phyloP scores from a whole-genome alignment of 2,329 filamentous ascomycete species.

The Chrysoporthe cubensis region DNA sequence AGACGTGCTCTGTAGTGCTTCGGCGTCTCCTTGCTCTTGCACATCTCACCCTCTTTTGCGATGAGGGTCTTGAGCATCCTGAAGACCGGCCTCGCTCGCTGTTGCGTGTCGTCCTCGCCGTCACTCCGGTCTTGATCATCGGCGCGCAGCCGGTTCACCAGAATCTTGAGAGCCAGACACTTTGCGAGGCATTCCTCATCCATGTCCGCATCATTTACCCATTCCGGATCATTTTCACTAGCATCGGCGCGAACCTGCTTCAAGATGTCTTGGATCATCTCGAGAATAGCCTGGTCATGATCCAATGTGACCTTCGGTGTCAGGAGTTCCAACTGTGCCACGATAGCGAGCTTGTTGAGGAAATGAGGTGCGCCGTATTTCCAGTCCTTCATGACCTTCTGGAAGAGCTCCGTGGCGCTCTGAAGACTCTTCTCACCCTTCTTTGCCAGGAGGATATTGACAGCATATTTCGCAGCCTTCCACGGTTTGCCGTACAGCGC shows the following conservation, averaged over 20 bases:
- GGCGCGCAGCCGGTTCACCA: conserved; percentile 82
- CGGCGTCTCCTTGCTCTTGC: conserved; percentile 75
- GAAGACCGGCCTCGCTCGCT: conserved; percentile 70
- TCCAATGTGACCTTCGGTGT: conserved; percentile 74
- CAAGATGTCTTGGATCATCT: conserved; percentile 77
- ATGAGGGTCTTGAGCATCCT: conserved; percentile 79
- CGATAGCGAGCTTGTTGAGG: conserved; percentile 71
- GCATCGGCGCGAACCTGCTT: conserved; percentile 69
- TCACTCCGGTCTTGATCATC: conserved; percentile 46
- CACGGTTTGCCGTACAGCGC: conserved; percentile 81
- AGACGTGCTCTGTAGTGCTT: conserved; percentile 78
- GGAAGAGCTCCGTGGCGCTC: conserved; percentile 81
- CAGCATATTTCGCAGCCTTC: conserved; percentile 88
- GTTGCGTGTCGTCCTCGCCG: conserved; percentile 53
- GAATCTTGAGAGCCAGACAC: conserved; percentile 77
- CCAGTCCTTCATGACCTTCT: conserved; percentile 75
- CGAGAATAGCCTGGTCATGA: conserved; percentile 74
- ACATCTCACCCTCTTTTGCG: conserved; percentile 76
- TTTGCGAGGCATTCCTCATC: conserved; percentile 86
- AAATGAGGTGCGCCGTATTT: conserved; percentile 74
- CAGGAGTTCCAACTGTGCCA: conserved; percentile 77
- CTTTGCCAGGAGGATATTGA: conserved; percentile 84
- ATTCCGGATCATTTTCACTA: conserved; percentile 60
- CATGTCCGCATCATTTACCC: conserved; percentile 69
- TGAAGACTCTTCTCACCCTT: conserved; percentile 73